Evolutionary conservation across 164 flowering plant genomes (phyloP), one percentile per base, ranked within the genome.

Genomic region (Dillenia turbinata): DNA sequence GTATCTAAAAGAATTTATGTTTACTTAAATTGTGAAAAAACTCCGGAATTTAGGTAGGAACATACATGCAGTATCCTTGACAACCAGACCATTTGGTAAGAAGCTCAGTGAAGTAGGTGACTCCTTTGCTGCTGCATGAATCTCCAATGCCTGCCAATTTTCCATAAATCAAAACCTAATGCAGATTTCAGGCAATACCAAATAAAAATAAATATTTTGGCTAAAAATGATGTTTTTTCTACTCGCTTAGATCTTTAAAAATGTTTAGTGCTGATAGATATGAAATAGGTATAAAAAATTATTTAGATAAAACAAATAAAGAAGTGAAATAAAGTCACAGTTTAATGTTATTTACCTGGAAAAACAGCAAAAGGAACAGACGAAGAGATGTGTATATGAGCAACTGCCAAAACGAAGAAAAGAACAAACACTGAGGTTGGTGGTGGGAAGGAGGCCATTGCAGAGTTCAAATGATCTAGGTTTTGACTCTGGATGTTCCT

Each of bases 61-160:
- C 81, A 51, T 77, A 85, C 90, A 85, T 55, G 83, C 90, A 85
- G 56, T 79, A 66, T 72, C 90, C 90, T 68, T 73, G 65, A 24
- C 84, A 68, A 53, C 75, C 75, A 47, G 90, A 79, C 85, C 87
- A 83, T 19, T 69, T 62, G 68, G 79, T 73, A 47, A 85, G 60
- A 58, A 66, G 76, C 67, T 76, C 59, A 58, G 87, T 83, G 67
- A 83, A 81, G 1, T 51, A 65, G 49, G 73, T 44, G 59, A 81
- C 60, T 62, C 83, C 87, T 14, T 24, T 44, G 40, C 64, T 72
- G 33, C 54, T 73, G 74, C 87, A 85, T 54, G 62, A 61, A 60
- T 85, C 87, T 47, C 81, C 65, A 56, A 85, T 69, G 56, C 90
- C 87, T 85, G 73, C 4, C 2, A 26, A 26, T 26, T 26, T 26